Evolutionary conservation across 257 asterid species (phyloP).

Genomic region (Parsonsia alboflavescens): DNA sequence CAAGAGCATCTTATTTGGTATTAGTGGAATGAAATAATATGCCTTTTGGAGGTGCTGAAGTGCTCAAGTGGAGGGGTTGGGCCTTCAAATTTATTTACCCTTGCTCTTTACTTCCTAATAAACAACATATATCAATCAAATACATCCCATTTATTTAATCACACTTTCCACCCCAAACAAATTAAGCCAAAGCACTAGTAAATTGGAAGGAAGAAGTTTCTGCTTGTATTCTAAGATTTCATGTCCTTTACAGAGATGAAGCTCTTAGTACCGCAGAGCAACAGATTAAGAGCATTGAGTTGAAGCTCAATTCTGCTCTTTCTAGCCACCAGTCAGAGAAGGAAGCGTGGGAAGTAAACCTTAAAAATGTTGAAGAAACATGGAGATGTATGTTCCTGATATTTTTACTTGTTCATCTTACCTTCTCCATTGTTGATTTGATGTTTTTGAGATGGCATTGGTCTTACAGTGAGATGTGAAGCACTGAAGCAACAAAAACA

Average conservation of each 20-base stretch:
- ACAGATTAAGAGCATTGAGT: constrained; percentile 60
- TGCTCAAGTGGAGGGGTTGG: background rate
- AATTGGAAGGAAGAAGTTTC: constrained; percentile 11
- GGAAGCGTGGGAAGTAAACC: constrained; percentile 77
- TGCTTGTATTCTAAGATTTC: constrained; percentile 17
- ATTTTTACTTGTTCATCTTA: constrained; percentile 3
- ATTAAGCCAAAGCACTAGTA: background rate
- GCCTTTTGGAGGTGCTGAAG: background rate
- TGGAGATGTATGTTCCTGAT: constrained; percentile 65
- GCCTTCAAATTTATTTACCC: background rate
- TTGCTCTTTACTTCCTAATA: background rate
- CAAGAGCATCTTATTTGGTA: background rate
- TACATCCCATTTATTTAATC: background rate
- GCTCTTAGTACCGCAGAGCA: constrained; percentile 56
- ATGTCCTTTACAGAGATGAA: constrained; percentile 63
- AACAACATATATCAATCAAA: too few species aligned
- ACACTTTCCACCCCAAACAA: background rate
- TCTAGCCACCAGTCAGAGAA: constrained; percentile 72
- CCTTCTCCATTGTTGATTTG: constrained; percentile 14
- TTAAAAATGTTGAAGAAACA: constrained; percentile 82
- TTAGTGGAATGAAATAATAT: background rate
- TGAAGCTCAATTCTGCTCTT: constrained; percentile 63
- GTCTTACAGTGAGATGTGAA: constrained; percentile 73
- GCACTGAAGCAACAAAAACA: constrained; percentile 57
- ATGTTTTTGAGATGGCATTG: background rate